Conservation (phyloP, 2,329 filamentous ascomycete genomes). For the Trichoderma citrinoviride region DNA sequence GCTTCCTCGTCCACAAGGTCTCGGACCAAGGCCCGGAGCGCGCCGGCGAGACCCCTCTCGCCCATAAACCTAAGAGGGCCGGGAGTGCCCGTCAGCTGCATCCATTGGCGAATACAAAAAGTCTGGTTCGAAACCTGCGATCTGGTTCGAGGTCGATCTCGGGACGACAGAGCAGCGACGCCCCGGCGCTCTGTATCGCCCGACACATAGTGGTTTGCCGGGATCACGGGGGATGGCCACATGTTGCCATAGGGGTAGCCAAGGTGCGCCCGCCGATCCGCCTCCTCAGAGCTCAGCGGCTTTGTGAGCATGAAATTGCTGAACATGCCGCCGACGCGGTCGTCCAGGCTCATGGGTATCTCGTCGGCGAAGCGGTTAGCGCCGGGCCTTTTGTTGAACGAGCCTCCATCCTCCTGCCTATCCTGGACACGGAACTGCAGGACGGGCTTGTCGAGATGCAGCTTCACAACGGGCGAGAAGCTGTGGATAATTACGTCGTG, state of each 20-base stretch:
- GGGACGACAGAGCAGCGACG: constrained; percentile 29
- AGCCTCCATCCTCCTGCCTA: constrained; percentile 27
- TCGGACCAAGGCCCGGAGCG: constrained; percentile 24
- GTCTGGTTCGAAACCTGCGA: constrained; percentile 64
- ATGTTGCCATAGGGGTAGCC: constrained; percentile 51
- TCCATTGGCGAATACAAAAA: constrained; percentile 75
- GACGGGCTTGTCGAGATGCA: constrained; percentile 74
- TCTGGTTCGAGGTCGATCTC: constrained; percentile 46
- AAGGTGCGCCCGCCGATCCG: constrained; percentile 32
- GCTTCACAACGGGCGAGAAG: constrained; percentile 66
- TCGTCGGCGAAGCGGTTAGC: constrained; percentile 47
- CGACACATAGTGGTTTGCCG: constrained; percentile 55
- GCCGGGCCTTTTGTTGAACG: constrained; percentile 25
- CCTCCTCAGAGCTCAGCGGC: constrained; percentile 40
- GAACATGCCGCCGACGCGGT: constrained; percentile 51
- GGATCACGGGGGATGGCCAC: constrained; percentile 75
- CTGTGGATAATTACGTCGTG: constrained; percentile 65
- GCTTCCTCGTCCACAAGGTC: constrained; percentile 13
- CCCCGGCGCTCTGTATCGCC: constrained; percentile 33
- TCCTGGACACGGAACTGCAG: constrained; percentile 49
- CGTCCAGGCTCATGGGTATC: constrained; percentile 52
- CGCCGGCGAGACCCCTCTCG: constrained; percentile 27
- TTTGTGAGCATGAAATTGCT: constrained; percentile 68
- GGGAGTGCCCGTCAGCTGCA: constrained; percentile 55
- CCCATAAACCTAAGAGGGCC: constrained; percentile 32